Evolutionary conservation across 2,329 filamentous ascomycete genomes (phyloP), one percentile per base, ranked within the genome.

Genomic region (Aspergillus pseudoglaucus): DNA sequence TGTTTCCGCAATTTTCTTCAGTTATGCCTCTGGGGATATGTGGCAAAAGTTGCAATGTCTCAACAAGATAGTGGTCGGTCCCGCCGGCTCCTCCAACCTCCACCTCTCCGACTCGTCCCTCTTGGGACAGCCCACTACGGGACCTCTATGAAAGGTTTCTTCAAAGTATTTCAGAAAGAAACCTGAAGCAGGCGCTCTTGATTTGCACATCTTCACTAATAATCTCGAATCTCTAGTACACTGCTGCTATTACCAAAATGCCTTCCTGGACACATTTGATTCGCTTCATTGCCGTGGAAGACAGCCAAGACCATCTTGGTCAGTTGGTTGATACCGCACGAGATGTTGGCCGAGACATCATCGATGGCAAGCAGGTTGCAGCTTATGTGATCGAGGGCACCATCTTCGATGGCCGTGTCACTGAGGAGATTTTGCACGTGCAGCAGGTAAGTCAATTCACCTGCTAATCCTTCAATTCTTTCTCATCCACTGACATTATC

Each of bases 261-360:
- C 30, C 5, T 4, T 50, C 53, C 32, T 65, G 62, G 62, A 65
- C 63, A 27, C 61, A 64, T 39, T 46, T 66, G 2, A 53, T 66
- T 45, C 61, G 61, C 6, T 66, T 66, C 48, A 54, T 64, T 32
- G 61, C 61, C 23, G 49, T 51, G 6, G 63, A 66, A 44, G 63
- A 65, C 46, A 54, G 47, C 33, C 55, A 59, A 20, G 46, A 55
- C 18, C 62, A 66, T 30, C 53, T 66, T 4, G 63, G 63, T 10
- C 59, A 65, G 45, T 41, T 64, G 2, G 53, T 63, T n/a, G 60
- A 66, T 44, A 50, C 53, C 3, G 49, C 46, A 3, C 55, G 53
- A 1, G 63, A 66, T 51, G 47, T 63, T 37, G 62, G 61, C 9
- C 51, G 50, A 9, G 59, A 62, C 30, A 54, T 25, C 17, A 32